Base-by-base conservation (phyloP, 441 rosid species). In the Capsella rubella region DNA sequence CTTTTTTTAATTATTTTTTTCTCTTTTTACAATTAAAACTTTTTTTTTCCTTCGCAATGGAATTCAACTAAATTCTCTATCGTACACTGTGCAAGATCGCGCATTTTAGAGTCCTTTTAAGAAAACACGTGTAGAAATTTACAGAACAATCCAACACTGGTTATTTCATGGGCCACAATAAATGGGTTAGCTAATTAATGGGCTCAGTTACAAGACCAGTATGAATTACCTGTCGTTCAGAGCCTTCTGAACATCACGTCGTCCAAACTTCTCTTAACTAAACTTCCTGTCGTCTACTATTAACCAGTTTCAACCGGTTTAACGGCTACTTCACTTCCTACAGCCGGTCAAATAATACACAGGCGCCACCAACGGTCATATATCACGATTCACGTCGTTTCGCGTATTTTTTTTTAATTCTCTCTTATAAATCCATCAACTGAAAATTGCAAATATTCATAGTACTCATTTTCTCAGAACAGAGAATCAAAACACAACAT, bases 301-400 rank as follows among this genome's bases (percentile, higher is more conserved):
- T 7, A 4, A 42, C 72, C 79, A 55, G 82, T 55, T 25, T 8
- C 1, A 49, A 3, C 52, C 52, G 52, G 52, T 8, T 50, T 64
- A 84, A 83, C 86, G 86, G 85, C 85, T 80, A 84, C 58, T 49
- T 71, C 39, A 76, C 87, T 74, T 0, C 31, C 69, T 45, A 18
- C 28, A 16, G 63, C 75, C 78, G 52, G 78, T 75, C 1, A 46
- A 1, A 31, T 5, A 34, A 64, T 14, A 35, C 2, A 27, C 18
- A 39, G 65, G 67, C 74, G 78, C 80, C 64, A 37, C 56, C 80
- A 89, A 89, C 94, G 91, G 91, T 83, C 85, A 74, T 64, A 74
- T 83, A 71, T 67, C 47, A 51, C 40, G 39, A 42, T 54, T 15
- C 76, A 29, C 79, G 31, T 31, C 82, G 78, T 77, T 73, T 59